Percentiles rank a stretch among this genome's conserved stretches.
Evolutionary conservation across 495 filamentous ascomycete species (phyloP).

Genomic region (Tuber indicum): DNA sequence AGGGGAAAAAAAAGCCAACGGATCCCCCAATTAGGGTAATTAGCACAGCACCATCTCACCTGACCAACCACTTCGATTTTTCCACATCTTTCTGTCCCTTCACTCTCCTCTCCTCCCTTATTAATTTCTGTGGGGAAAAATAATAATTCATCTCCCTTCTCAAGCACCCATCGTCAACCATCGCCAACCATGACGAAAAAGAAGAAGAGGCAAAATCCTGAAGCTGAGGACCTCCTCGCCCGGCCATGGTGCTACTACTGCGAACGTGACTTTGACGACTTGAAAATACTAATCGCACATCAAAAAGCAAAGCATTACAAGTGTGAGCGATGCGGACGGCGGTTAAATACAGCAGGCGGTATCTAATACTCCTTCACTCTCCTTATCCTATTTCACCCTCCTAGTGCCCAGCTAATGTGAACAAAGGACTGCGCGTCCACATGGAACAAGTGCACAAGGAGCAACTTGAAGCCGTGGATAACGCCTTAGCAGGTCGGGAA

Average conservation of each 20-base stretch:
- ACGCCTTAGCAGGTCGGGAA: conserved; percentile 76
- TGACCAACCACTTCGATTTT: neutral
- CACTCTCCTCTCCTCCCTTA: neutral
- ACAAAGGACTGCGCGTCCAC: conserved; percentile 79
- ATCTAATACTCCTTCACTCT: conserved; percentile 37
- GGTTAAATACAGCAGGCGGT: conserved; percentile 94
- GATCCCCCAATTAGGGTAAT: neutral
- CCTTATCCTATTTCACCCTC: conserved; percentile 8
- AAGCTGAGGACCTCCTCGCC: conserved; percentile 75
- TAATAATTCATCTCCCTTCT: neutral
- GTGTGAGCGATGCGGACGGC: conserved; percentile 78
- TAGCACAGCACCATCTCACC: neutral
- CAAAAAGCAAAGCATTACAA: conserved; percentile 99
- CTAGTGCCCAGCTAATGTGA: conserved; percentile 29
- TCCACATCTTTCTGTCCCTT: neutral
- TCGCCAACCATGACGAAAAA: conserved; percentile 59
- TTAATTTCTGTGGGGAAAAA: neutral
- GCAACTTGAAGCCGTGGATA: conserved; percentile 73
- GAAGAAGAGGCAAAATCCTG: conserved; percentile 75
- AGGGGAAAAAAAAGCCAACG: neutral
- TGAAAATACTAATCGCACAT: conserved; percentile 91
- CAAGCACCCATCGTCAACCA: neutral
- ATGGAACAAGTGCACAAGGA: conserved; percentile 99
- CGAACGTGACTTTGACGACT: conserved; percentile 94
- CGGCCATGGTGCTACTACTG: conserved; percentile 99